These are phyloP conservation scores for Podosphaera fusca DNA, from an alignment of 2,329 filamentous ascomycete genomes.

Conservation along the genomic window DNA sequence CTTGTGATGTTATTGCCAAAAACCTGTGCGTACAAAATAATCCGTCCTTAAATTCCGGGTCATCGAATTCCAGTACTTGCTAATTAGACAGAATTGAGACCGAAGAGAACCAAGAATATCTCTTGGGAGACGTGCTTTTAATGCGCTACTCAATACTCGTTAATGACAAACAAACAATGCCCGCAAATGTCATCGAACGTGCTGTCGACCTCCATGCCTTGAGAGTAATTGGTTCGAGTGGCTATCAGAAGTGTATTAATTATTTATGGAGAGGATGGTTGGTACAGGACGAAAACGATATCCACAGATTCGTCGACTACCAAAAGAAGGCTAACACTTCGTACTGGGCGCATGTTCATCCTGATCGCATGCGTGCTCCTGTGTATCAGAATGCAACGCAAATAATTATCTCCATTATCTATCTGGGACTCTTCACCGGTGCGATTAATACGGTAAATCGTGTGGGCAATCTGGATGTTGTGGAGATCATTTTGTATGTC, in stretches of 20 bases:
- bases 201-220: slow-evolving; percentile 84
- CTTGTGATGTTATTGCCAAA: slow-evolving; percentile 86
- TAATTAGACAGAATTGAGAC: slow-evolving; percentile 42
- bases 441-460: slow-evolving; percentile 90
- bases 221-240: slow-evolving; percentile 68
- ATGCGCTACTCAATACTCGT: slow-evolving; percentile 70
- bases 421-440: slow-evolving; percentile 62
- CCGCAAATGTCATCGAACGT: slow-evolving; percentile 77
- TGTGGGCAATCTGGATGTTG: slow-evolving; percentile 56
- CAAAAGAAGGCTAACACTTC: slow-evolving; percentile 53
- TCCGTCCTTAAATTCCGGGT: too few relatives aligned
- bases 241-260: slow-evolving; percentile 77
- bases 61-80: neutral
- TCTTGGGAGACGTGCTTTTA: slow-evolving; percentile 62
- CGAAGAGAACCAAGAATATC: slow-evolving; percentile 56
- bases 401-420: slow-evolving; percentile 63
- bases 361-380: slow-evolving; percentile 81
- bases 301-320: slow-evolving; percentile 75
- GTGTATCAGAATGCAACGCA: slow-evolving; percentile 82
- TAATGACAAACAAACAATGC: slow-evolving; percentile 45
- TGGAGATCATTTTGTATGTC: slow-evolving; percentile 66
- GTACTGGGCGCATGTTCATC: slow-evolving; percentile 69
- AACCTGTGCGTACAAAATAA: slow-evolving; percentile 23
- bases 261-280: slow-evolving; percentile 93
- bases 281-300: slow-evolving; percentile 82